Evolutionary conservation across 805 yeast genomes (phyloP), one percentile per base, ranked within the genome.

Genomic region (Millerozyma acaciae): DNA sequence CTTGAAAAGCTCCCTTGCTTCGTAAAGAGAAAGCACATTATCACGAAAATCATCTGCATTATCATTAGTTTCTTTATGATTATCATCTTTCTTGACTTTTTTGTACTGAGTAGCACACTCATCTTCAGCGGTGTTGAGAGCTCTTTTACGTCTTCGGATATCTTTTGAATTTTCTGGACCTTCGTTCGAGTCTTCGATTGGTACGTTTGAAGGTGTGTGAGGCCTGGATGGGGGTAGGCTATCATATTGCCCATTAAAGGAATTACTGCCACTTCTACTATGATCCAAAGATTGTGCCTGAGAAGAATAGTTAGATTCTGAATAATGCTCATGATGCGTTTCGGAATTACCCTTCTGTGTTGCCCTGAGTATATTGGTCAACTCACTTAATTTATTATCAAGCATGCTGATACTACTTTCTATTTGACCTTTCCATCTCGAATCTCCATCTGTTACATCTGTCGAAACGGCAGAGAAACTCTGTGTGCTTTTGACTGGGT

Each of bases 1-100:
- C 9, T 51, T 43, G 40, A 78, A 75, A 10, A 79, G 55, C 20
- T 65, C 72, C n/a, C 53, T 49, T 1, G 79, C 78, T 35, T 72
- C 65, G 1, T 47, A 52, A 21, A 57, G 46, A 2, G 64, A 38
- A 2, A 73, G 37, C n/a, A 59, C 50, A 1, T 58, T 60, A 33
- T 57, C 51, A 6, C 71, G 42, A 41, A 69, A 66, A 37, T 68
- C 73, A 4, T 44, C 45, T 6, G 53, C 48, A 13, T 18, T 27
- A 5, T 10, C 17, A n/a, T 20, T 8, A 6, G 19, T 10, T 19
- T 28, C 25, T n/a, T n/a, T n/a, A n/a, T n/a, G n/a, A 3, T 13
- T 10, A 4, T 28, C 25, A 19, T 14, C 21, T 5, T 12, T 14
- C n/a, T 16, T 18, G 13, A 16, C 13, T 5, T n/a, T 8, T 12